Evolutionary conservation across 140 eudicot species (phyloP).

Genomic region (Stevia rebaudiana): DNA sequence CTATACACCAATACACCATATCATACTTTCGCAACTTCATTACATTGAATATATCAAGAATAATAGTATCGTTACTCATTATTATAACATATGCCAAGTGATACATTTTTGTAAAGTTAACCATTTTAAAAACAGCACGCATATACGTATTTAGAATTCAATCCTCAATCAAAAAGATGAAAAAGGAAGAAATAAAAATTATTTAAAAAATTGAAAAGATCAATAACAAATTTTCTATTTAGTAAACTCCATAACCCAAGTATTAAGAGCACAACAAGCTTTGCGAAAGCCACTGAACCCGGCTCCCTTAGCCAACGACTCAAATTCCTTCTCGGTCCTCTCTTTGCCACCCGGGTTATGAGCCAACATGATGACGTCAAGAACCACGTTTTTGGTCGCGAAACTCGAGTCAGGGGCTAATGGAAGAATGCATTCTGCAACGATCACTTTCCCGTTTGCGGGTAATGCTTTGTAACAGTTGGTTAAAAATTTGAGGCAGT

Average conservation of each 20-base stretch:
- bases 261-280: constrained; percentile 61
- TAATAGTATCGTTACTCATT: too few relatives aligned
- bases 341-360: constrained; percentile 94
- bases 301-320: constrained; percentile 64
- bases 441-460: constrained; percentile 66
- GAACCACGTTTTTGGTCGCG: constrained; percentile 62
- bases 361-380: constrained; percentile 89
- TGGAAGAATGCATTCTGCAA: constrained; percentile 78
- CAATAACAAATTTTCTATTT: too few relatives aligned
- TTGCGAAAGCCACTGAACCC: constrained; percentile 60
- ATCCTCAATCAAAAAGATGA: too few relatives aligned
- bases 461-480: constrained; percentile 75
- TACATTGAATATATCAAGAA: too few relatives aligned
- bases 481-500: constrained; percentile 61
- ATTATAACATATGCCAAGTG: too few relatives aligned
- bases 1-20: too few relatives aligned
- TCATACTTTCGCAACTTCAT: too few relatives aligned
- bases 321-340: constrained; percentile 83
- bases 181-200: too few relatives aligned
- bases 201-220: too few relatives aligned
- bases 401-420: constrained; percentile 57
- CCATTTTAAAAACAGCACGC: too few relatives aligned
- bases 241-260: constrained; percentile 76
- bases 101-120: too few relatives aligned
- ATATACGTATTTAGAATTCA: too few relatives aligned